Evolutionary conservation across 352 stramenopile species (phyloP), one percentile per base, ranked within the genome.

Genomic region (Phytophthora cactorum): DNA sequence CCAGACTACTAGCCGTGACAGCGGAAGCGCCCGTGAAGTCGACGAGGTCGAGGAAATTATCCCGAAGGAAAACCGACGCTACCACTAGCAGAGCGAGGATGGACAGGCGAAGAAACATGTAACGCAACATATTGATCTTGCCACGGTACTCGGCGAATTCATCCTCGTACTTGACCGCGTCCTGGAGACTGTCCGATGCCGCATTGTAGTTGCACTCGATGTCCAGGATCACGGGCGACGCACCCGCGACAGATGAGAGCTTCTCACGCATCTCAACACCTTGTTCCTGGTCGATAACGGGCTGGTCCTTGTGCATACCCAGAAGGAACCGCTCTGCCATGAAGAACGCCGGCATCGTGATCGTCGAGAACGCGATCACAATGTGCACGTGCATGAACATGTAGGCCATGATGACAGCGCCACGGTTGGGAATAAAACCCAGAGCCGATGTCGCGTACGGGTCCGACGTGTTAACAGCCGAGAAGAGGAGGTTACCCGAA

Each of bases 1-100:
- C 65, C 15, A 84, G 70, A 53, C 78, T 81, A 28, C 71, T 73
- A 0, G 59, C 50, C 0, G 76, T 75, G 25, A 81, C 79, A 27
- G 72, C 62, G 10, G 76, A 76, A 3, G 78, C 73, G 17, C 78
- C 78, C 7, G 78, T 81, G 50, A 87, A 87, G 72, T 87, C 78
- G 0, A 81, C 63, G 10, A 87, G 66, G 50, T 84, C 78, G 34
- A 76, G 56, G 56, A 87, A 81, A 31, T 81, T 59, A 54, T 84
- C 66, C 12, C 78, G 66, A 5, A 82, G 62, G 38, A 79, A 68
- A 27, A 84, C 63, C 5, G 78, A 75, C 8, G 62, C 63, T 17
- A 81, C 60, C 15, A 82, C 69, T 6, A 82, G 72, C 27, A 74
- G 32, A 15, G 61, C 60, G 5, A 84, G 52, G 54, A 84, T 73